Conservation (phyloP, 805 yeast species). For the Cyberlindnera euphorbiae region DNA sequence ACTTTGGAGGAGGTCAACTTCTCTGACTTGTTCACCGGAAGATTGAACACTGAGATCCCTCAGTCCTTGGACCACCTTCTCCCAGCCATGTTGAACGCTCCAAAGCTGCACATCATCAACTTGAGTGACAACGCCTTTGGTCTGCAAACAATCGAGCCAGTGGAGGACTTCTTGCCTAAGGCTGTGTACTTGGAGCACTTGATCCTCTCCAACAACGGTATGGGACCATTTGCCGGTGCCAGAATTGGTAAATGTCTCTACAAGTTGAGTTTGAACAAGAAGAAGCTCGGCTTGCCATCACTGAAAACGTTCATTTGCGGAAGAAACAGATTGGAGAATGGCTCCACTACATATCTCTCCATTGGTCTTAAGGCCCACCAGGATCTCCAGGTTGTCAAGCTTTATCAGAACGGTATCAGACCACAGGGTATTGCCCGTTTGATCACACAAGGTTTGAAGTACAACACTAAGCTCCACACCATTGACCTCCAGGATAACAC, state of each 20-base stretch:
- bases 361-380: slow-evolving; percentile 79
- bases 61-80: slow-evolving; percentile 67
- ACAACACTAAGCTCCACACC: slow-evolving; percentile 54
- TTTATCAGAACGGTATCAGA: slow-evolving; percentile 96
- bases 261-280: slow-evolving; percentile 63
- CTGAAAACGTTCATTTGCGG: slow-evolving; percentile 92
- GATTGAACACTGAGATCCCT: slow-evolving; percentile 93
- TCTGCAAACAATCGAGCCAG: slow-evolving; percentile 86
- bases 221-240: slow-evolving; percentile 98
- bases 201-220: slow-evolving; percentile 89
- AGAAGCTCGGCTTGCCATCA: slow-evolving; percentile 37
- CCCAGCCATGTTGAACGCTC: slow-evolving; percentile 66
- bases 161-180: slow-evolving; percentile 70
- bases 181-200: slow-evolving; percentile 82
- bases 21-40: slow-evolving; percentile 91
- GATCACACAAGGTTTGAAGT: slow-evolving; percentile 64
- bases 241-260: slow-evolving; percentile 85
- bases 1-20: slow-evolving; percentile 68
- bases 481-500: slow-evolving; percentile 95
- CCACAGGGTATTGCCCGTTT: slow-evolving; percentile 84
- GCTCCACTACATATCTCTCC: slow-evolving; percentile 81
- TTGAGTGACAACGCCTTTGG: slow-evolving; percentile 97
- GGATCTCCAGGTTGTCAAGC: slow-evolving; percentile 63
- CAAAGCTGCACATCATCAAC: slow-evolving; percentile 67
- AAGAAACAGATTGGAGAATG: slow-evolving; percentile 94